These are phyloP conservation scores for Jackrogersella minutella DNA, from an alignment of 495 filamentous ascomycete species.

Conservation along the genomic window DNA sequence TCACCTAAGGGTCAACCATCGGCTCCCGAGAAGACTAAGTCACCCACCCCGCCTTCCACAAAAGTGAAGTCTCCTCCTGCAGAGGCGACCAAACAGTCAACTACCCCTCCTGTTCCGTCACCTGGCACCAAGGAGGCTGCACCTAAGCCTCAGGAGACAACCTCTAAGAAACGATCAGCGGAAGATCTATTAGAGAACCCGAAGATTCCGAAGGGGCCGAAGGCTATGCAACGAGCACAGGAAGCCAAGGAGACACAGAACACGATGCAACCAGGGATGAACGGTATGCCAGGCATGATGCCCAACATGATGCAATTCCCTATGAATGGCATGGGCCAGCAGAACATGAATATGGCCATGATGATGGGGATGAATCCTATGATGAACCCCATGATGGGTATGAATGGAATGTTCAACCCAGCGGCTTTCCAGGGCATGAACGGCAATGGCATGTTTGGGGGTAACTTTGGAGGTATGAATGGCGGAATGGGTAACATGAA, in stretches of 20 bases:
- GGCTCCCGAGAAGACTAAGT: conserved; percentile 45
- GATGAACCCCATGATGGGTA: conserved; percentile 60
- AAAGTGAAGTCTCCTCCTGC: conserved; percentile 40
- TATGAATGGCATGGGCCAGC: conserved; percentile 50
- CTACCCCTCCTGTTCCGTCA: conserved; percentile 42
- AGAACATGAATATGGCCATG: conserved; percentile 52
- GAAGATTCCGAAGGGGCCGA: conserved; percentile 67
- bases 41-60: conserved; percentile 46
- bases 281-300: conserved; percentile 56
- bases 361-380: conserved; percentile 60
- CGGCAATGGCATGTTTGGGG: conserved; percentile 50
- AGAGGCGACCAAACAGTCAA: conserved; percentile 28
- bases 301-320: conserved; percentile 55
- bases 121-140: conserved; percentile 46
- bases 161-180: conserved; percentile 79
- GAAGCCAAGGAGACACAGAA: conserved; percentile 47
- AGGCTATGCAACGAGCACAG: conserved; percentile 63
- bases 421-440: conserved; percentile 62
- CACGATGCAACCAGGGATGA: conserved; percentile 49
- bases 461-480: conserved; percentile 54
- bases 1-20: conserved; percentile 24
- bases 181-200: conserved; percentile 74
- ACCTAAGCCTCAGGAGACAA: conserved; percentile 50
- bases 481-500: conserved; percentile 59
- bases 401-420: conserved; percentile 63